Percentiles rank a stretch among this genome's conserved stretches.
Conservation (phyloP, 129 eudicot species). For the Logfia minima region DNA sequence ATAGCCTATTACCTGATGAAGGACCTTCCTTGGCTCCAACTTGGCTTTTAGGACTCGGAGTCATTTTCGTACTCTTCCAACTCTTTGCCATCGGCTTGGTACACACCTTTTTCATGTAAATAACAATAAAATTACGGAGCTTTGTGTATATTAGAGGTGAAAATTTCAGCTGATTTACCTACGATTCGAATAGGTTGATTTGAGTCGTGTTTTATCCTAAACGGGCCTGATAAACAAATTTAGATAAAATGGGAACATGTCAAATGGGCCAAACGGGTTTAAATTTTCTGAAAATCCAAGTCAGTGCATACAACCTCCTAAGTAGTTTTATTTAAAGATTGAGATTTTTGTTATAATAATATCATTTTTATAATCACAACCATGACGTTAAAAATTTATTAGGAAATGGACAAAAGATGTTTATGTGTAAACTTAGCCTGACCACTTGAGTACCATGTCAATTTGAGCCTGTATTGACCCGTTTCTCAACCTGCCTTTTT, state of each 20-base stretch:
- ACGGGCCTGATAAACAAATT: background rate
- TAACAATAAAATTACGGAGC: background rate
- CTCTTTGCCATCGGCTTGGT: slow-evolving; percentile 82
- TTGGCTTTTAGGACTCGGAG: slow-evolving; percentile 60
- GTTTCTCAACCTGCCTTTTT: background rate
- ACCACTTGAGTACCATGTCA: background rate
- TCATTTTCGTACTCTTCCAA: slow-evolving; percentile 58
- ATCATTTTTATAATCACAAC: too few relatives aligned
- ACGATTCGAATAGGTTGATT: background rate
- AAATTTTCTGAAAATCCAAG: too few relatives aligned
- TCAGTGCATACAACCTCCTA: too few relatives aligned
- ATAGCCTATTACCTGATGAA: slow-evolving; percentile 56
- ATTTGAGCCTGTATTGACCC: background rate
- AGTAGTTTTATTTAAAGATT: background rate
- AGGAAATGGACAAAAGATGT: too few relatives aligned
- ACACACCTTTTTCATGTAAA: background rate
- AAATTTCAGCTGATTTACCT: background rate
- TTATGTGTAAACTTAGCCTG: background rate
- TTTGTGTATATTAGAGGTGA: background rate
- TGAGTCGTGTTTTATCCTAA: too few relatives aligned
- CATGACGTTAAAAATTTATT: too few relatives aligned
- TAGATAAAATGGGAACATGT: background rate
- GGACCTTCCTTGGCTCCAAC: slow-evolving; percentile 67
- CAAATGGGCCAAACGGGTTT: background rate
- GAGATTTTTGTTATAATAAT: background rate